phyloP scores from a whole-genome alignment of 202 grass and related monocot genomes.

The Thinopyrum obtusiflorum region DNA sequence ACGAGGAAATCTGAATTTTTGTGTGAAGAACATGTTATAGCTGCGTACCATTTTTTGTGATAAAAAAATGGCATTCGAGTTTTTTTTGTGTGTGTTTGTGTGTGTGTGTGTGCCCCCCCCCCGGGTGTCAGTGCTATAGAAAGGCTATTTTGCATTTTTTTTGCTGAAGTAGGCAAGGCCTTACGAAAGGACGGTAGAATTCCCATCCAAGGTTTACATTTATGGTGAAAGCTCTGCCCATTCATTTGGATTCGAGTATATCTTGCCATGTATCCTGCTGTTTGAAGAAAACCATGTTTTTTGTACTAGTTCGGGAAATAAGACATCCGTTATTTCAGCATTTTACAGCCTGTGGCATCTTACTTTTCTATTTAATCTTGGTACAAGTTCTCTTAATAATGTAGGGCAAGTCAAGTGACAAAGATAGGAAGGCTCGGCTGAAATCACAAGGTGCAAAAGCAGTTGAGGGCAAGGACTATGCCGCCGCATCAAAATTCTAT shows the following conservation, averaged over 20 bases:
- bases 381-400: not conserved
- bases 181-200: not conserved
- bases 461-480: conserved; percentile 18
- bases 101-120: too few species aligned
- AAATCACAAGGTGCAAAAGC: conserved; percentile 22
- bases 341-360: not conserved
- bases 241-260: not conserved
- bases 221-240: not conserved
- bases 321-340: not conserved
- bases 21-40: too few species aligned
- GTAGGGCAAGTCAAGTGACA: not conserved
- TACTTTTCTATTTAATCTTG: not conserved
- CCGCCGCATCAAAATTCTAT: conserved; percentile 14
- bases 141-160: not conserved
- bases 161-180: not conserved
- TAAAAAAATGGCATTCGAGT: too few species aligned
- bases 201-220: not conserved
- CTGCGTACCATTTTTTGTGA: too few species aligned
- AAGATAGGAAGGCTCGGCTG: conserved; percentile 14
- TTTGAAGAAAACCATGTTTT: not conserved
- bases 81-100: too few species aligned
- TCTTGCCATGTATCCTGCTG: not conserved
- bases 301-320: not conserved
- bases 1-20: too few species aligned
- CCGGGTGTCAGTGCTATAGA: too few species aligned